Percentiles rank a stretch among this genome's conserved stretches.
phyloP scores from a whole-genome alignment of 228 moss, liverwort and hornwort species.

The Sphagnum fallax region DNA sequence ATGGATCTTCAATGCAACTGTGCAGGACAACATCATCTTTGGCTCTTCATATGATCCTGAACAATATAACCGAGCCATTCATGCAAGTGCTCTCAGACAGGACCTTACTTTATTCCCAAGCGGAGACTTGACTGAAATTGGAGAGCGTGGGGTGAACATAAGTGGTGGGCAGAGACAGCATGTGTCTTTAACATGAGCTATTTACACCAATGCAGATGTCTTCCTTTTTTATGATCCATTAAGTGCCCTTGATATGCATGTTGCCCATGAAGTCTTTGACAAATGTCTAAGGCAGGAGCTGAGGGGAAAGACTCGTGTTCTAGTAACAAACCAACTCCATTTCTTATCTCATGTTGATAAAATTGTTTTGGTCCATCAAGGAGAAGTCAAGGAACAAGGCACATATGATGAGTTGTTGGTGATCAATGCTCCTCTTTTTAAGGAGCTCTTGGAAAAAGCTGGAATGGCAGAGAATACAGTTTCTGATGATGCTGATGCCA shows the following conservation, averaged over 20 bases:
- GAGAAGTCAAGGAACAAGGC: constrained; percentile 41
- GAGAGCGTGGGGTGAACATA: constrained; percentile 51
- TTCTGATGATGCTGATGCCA: constrained; percentile 25
- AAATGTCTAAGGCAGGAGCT: constrained; percentile 27
- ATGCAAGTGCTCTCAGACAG: constrained; percentile 31
- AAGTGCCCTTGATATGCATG: constrained; percentile 49
- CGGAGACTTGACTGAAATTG: constrained; percentile 51
- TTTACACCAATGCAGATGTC: constrained; percentile 41
- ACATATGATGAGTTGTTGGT: constrained; percentile 32
- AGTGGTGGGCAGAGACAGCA: constrained; percentile 53
- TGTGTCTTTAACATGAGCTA: constrained; percentile 39
- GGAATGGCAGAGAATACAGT: constrained; percentile 46
- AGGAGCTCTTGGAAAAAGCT: constrained; percentile 46
- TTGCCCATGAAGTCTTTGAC: constrained; percentile 42
- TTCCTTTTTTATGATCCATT: constrained; percentile 50
- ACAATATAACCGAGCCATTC: constrained; percentile 26
- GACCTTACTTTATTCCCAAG: constrained; percentile 37
- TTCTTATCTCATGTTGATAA: constrained; percentile 42
- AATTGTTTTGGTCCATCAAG: constrained; percentile 30
- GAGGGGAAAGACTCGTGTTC: constrained; percentile 29
- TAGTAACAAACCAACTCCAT: constrained; percentile 48
- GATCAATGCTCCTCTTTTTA: constrained; percentile 22
- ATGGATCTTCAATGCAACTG: constrained; percentile 49
- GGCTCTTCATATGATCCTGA: constrained; percentile 25
- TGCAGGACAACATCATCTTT: constrained; percentile 37